Evolutionary conservation across 768 basidiomycete genomes (phyloP), one percentile per base, ranked within the genome.

Genomic region (Termitomyces sp.): DNA sequence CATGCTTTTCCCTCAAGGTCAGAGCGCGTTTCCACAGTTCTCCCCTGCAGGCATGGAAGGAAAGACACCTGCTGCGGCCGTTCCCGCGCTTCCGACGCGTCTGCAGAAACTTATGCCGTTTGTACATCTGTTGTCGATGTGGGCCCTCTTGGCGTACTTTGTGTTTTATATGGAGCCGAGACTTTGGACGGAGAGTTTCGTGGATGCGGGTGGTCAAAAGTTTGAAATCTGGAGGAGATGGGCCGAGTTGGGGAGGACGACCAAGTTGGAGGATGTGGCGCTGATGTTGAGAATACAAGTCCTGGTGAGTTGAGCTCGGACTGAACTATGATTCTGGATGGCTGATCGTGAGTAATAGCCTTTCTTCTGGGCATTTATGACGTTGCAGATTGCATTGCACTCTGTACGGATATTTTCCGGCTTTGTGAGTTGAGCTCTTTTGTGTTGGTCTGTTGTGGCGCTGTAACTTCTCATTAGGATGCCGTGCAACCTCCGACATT

Each of bases 361-460:
- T 1, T 89, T 93, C 74, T 89, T 93, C 69, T 91, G 88, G 88
- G 86, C 82, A 8, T 92, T 93, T 60, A 82, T 83, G 41, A 87
- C 91, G 0, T 68, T 93, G 4, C 82, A 92, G 63, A 76, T 92
- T 26, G 78, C 79, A 20, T 67, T 93, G 47, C 89, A 92, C 64
- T 90, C 91, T 9, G 66, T 86, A 63, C 83, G 85, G 56, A 82
- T 93, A 71, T 85, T 89, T 67, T 80, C 79, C 13, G 83, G 85
- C 58, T 80, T 87, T 61, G 90, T 90, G 67, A 67, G 88, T 68
- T 28, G 5, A 38, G n/a, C 18, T 6, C 26, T 32, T 32, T 51
- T 8, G 54, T 13, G 5, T 32, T 43, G 32, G 10, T 30, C 13
- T 40, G 62, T 40, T 48, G 51, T 36, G 38, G 38, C 50, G 38